Evolutionary conservation across 768 basidiomycete species (phyloP), one percentile per base, ranked within the genome.

Genomic region (Trichaptum fuscoviolaceum): DNA sequence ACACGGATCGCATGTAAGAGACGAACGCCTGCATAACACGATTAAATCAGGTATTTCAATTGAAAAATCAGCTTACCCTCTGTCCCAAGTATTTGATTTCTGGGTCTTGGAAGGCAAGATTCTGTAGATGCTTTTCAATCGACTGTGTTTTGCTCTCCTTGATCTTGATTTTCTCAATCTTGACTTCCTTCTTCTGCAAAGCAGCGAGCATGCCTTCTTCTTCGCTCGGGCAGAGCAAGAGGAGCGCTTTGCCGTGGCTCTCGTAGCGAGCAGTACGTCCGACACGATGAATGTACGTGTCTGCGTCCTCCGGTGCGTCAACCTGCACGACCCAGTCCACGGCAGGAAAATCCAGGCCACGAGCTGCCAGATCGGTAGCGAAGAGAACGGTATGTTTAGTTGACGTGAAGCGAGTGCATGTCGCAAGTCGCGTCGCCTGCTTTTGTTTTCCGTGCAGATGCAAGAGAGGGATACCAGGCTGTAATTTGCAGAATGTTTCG

Each of bases 61-160:
- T 1, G 20, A 30, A 60, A 67, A 24, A 57, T 34, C 52, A 23
- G 83, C 88, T 66, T 71, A 96, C 96, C 65, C 93, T 80, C 75
- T 99, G 96, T 10, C 90, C 97, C 10, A 99, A 85, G 75, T 98
- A 97, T 75, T 99, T 99, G 77, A 98, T 89, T 76, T 99, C 95
- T 0, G 95, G 93, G 67, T 96, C 95, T 78, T 95, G 88, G 79
- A 99, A 99, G 0, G 92, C 90, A 42, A 97, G 85, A 64, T 87
- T 93, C 77, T 99, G 97, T 59, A 99, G 81, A 75, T 95, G 91
- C 69, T 92, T 92, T 73, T 89, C 85, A 67, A 97, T 87, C 69
- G 83, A 87, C 72, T 89, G 87, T 59, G 91, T 91, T 80, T 96
- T 97, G 77, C 90, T 95, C 62, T 85, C 81, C 70, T 89, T 88